phyloP scores from a whole-genome alignment of 2,329 filamentous ascomycete genomes.

The Dothiorella sarmentorum region DNA sequence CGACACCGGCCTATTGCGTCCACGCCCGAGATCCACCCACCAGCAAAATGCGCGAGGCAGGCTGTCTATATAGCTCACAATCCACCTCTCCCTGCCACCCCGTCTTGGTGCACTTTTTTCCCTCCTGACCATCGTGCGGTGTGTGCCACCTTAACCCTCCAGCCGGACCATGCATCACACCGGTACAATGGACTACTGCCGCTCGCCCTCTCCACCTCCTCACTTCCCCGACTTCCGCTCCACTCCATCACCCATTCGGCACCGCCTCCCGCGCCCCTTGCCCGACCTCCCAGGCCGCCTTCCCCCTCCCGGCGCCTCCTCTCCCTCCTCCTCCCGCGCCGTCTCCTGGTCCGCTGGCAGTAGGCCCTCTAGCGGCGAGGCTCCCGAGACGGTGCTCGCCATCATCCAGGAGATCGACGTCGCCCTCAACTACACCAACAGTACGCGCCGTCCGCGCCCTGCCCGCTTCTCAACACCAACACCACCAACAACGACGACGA shows the following conservation, averaged over 20 bases:
- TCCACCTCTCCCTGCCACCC: constrained; percentile 6
- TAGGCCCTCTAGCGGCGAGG: too few species aligned
- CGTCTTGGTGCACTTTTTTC: background rate
- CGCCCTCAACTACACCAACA: constrained; percentile 19
- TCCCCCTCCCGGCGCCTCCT: background rate
- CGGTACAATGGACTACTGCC: background rate
- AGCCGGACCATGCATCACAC: too few species aligned
- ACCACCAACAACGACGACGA: background rate
- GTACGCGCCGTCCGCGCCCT: background rate
- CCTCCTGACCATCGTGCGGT: background rate
- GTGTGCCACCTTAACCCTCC: constrained; percentile 1
- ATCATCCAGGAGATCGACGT: constrained; percentile 25
- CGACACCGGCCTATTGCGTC: background rate
- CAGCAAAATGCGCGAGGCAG: constrained; percentile 4
- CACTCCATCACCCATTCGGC: background rate
- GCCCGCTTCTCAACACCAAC: background rate
- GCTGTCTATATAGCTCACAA: constrained; percentile 9
- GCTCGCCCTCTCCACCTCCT: constrained; percentile 8
- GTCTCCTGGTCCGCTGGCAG: background rate
- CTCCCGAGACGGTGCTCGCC: constrained; percentile 21
- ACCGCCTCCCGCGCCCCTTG: constrained; percentile 10
- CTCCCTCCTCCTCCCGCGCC: background rate
- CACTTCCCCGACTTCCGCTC: constrained; percentile 15
- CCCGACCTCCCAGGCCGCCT: constrained; percentile 5
- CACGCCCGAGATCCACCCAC: background rate